A percentile compares a stretch with the other conserved stretches of the same genome.
Conservation (phyloP, 1,284 basidiomycete species). For the Fomitopsis palustris region DNA sequence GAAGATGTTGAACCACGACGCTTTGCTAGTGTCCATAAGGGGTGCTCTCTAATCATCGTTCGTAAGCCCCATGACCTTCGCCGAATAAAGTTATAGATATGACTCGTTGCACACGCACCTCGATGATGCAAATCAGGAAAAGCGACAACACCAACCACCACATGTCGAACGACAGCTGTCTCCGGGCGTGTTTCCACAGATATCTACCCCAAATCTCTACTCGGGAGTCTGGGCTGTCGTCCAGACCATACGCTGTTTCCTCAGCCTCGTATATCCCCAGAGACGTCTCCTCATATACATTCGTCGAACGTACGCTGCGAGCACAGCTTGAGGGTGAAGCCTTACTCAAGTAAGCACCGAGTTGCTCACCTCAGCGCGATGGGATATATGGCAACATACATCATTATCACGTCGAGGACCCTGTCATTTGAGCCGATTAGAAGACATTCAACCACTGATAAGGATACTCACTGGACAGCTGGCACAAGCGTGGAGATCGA, state of each 20-base stretch:
- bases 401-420: conserved; percentile 86
- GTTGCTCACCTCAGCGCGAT: conserved; percentile 71
- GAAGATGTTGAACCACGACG: conserved; percentile 67
- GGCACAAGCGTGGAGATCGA: conserved; percentile 68
- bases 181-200: conserved; percentile 75
- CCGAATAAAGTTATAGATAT: not conserved
- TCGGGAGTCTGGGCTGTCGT: conserved; percentile 39
- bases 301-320: conserved; percentile 87
- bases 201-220: conserved; percentile 74
- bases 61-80: not conserved
- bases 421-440: conserved; percentile 29
- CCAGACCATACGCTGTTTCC: conserved; percentile 45
- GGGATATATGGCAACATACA: conserved; percentile 80
- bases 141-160: conserved; percentile 85
- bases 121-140: conserved; percentile 84
- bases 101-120: conserved; percentile 45
- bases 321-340: not conserved
- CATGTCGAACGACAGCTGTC: conserved; percentile 90
- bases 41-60: conserved; percentile 43
- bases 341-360: not conserved
- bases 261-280: conserved; percentile 69
- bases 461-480: conserved; percentile 67
- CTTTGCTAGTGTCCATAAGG: conserved; percentile 38
- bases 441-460: not conserved
- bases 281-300: conserved; percentile 93